Conservation (phyloP, 2,329 filamentous ascomycete genomes). For the Penicillium fuscoglaucum region DNA sequence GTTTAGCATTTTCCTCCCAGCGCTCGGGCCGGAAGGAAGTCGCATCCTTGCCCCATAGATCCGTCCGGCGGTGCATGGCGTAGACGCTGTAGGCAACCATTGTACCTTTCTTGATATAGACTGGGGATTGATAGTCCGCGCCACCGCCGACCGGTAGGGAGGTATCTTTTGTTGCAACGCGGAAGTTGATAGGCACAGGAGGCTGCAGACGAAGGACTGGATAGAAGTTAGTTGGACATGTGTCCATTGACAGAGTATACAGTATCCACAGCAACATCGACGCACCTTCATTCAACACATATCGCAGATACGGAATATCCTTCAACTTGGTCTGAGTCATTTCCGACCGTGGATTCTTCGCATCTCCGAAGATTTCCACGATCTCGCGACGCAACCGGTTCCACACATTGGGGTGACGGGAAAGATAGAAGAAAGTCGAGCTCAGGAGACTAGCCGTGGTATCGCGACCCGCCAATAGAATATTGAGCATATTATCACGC, state of each 20-base stretch:
- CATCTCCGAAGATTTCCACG: slow-evolving; percentile 46
- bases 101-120: slow-evolving; percentile 67
- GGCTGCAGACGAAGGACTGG: slow-evolving; percentile 47
- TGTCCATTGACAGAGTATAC: neutral
- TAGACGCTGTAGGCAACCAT: slow-evolving; percentile 67
- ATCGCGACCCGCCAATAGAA: slow-evolving; percentile 55
- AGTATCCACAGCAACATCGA: neutral
- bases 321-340: slow-evolving; percentile 49
- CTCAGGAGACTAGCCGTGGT: slow-evolving; percentile 51
- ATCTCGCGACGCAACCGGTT: slow-evolving; percentile 38
- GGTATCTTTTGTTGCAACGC: slow-evolving; percentile 44
- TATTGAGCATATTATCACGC: slow-evolving; percentile 52
- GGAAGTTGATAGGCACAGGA: slow-evolving; percentile 48
- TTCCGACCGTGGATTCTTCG: slow-evolving; percentile 33
- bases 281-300: slow-evolving; percentile 41
- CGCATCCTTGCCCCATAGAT: slow-evolving; percentile 49
- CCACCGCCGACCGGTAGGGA: slow-evolving; percentile 58
- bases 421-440: slow-evolving; percentile 51
- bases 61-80: slow-evolving; percentile 68
- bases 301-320: slow-evolving; percentile 42
- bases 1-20: slow-evolving; percentile 45
- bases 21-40: slow-evolving; percentile 52
- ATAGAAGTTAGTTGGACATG: neutral
- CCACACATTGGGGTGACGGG: slow-evolving; percentile 41
- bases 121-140: slow-evolving; percentile 56